These are phyloP conservation scores for Aspergillus latus DNA, from an alignment of 2,329 filamentous ascomycete genomes.

Conservation along the genomic window DNA sequence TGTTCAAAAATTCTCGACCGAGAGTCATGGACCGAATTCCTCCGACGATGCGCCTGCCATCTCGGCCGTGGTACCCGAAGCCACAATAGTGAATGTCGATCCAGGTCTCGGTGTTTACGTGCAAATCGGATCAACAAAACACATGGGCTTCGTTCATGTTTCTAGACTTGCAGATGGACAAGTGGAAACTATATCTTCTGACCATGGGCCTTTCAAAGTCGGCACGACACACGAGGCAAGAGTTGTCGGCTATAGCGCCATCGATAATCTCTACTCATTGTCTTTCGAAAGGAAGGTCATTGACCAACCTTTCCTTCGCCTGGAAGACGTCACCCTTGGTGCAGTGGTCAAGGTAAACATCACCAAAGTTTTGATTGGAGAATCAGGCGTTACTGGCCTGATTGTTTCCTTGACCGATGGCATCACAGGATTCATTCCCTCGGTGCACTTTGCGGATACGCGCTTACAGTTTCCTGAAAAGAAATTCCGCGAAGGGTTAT, in stretches of 20 bases:
- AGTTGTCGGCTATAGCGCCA: conserved; percentile 78
- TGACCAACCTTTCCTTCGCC: conserved; percentile 83
- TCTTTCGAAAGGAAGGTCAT: conserved; percentile 81
- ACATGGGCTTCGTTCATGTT: conserved; percentile 89
- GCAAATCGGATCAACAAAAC: conserved; percentile 63
- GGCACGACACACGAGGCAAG: conserved; percentile 78
- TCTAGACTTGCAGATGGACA: conserved; percentile 89
- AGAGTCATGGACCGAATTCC: conserved; percentile 36
- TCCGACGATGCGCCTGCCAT: conserved; percentile 47
- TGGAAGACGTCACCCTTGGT: conserved; percentile 85
- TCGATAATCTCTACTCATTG: conserved; percentile 82
- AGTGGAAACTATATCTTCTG: conserved; percentile 75
- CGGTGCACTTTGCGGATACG: conserved; percentile 85
- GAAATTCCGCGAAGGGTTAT: conserved; percentile 85
- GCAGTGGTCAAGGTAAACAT: conserved; percentile 78
- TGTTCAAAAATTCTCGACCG: conserved; percentile 61
- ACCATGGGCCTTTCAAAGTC: conserved; percentile 73
- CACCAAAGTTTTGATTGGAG: conserved; percentile 77
- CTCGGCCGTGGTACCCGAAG: conserved; percentile 74
- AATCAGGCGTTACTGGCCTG: conserved; percentile 75
- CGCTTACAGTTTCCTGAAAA: conserved; percentile 89
- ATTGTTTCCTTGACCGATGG: conserved; percentile 82
- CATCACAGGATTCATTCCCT: conserved; percentile 83
- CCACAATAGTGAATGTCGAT: conserved; percentile 77
- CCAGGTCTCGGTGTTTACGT: conserved; percentile 78